phyloP scores from a whole-genome alignment of 176 grass and related monocot genomes.

The Cenchrus fungigraminus region DNA sequence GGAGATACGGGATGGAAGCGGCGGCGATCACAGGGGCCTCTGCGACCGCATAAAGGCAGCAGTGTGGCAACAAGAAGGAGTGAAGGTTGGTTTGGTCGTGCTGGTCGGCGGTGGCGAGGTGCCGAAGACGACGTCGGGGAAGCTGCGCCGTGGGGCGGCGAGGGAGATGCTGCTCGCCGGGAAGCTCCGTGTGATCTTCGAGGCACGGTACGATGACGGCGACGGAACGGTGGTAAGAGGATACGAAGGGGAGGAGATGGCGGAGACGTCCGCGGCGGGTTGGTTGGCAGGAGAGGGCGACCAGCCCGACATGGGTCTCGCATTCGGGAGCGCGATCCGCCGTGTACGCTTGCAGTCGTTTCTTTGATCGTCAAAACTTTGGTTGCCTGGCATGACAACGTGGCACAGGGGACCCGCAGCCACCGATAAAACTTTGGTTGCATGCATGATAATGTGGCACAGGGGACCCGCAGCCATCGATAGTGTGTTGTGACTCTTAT shows the following conservation, averaged over 20 bases:
- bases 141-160: slow-evolving; percentile 53
- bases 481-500: no score
- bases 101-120: slow-evolving; percentile 47
- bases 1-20: slow-evolving; percentile 35
- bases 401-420: not conserved
- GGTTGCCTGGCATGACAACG: not conserved
- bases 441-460: no score
- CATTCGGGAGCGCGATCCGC: slow-evolving; percentile 23
- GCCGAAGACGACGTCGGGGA: slow-evolving; percentile 71
- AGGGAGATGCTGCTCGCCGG: slow-evolving; percentile 53
- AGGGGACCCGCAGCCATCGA: no score
- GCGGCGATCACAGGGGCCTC: not conserved
- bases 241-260: not conserved
- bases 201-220: slow-evolving; percentile 29
- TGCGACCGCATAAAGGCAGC: slow-evolving; percentile 43
- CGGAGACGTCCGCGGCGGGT: not conserved
- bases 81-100: slow-evolving; percentile 43
- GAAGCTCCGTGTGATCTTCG: slow-evolving; percentile 22
- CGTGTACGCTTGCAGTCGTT: slow-evolving; percentile 41
- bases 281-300: not conserved
- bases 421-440: no score
- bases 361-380: slow-evolving; percentile 33
- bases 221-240: not conserved
- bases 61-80: slow-evolving; percentile 37
- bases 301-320: not conserved